Percentiles rank a stretch among this genome's conserved stretches.
phyloP scores from a whole-genome alignment of 2,329 filamentous ascomycete species.

The Xylariomycetidae sp. region DNA sequence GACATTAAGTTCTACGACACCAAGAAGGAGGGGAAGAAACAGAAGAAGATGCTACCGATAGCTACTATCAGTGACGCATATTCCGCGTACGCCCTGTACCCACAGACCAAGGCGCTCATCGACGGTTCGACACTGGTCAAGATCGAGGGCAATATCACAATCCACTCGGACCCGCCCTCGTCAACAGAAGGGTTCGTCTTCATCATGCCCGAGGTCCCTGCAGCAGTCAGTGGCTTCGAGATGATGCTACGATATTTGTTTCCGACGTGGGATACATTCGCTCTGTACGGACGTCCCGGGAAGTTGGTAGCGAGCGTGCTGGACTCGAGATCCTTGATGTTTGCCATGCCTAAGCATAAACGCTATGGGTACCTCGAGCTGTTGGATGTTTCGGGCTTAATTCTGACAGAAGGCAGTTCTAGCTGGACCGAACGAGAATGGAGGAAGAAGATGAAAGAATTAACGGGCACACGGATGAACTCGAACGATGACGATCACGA shows the following conservation, averaged over 20 bases:
- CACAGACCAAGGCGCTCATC: constrained; percentile 87
- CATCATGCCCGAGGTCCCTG: constrained; percentile 90
- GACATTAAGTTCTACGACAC: constrained; percentile 94
- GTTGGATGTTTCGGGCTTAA: constrained; percentile 75
- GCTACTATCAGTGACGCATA: constrained; percentile 89
- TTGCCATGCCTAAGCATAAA: constrained; percentile 87
- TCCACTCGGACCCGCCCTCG: constrained; percentile 74
- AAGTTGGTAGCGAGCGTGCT: constrained; percentile 82
- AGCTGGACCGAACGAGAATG: constrained; percentile 84
- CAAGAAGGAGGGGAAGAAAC: constrained; percentile 69
- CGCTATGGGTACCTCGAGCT: constrained; percentile 89
- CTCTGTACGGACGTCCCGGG: constrained; percentile 82
- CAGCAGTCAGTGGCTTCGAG: constrained; percentile 91
- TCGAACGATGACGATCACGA: constrained; percentile 49
- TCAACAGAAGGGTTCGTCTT: constrained; percentile 92
- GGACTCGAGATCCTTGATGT: constrained; percentile 90
- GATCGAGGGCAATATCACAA: constrained; percentile 84
- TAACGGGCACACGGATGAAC: constrained; percentile 76
- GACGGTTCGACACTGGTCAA: constrained; percentile 93
- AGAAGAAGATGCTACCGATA: constrained; percentile 85
- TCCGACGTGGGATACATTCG: constrained; percentile 89
- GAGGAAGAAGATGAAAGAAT: constrained; percentile 82
- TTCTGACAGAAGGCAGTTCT: constrained; percentile 71
- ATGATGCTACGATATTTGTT: constrained; percentile 92
- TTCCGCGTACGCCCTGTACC: constrained; percentile 92